Percentiles rank a stretch among this genome's conserved stretches.
These are phyloP conservation scores for Akanthomyces lecanii DNA, from an alignment of 2,329 filamentous ascomycete species.

Conservation along the genomic window DNA sequence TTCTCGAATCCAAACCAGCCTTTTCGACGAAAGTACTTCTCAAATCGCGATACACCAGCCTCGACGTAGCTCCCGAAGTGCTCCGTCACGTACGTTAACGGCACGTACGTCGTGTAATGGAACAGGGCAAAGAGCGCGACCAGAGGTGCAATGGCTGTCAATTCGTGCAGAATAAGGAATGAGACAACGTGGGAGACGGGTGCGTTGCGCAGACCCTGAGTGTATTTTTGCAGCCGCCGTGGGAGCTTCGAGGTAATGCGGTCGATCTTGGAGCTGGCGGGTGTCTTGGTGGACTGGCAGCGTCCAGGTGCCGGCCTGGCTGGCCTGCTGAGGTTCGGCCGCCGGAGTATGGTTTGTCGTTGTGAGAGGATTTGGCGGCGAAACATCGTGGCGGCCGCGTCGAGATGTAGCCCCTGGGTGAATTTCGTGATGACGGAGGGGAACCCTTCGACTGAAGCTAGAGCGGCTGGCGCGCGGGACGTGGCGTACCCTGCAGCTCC, in stretches of 20 bases:
- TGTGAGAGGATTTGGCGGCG: constrained; percentile 22
- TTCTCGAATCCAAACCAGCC: constrained; percentile 69
- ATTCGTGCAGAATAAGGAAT: constrained; percentile 86
- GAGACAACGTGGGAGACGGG: constrained; percentile 79
- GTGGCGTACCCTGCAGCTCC: neutral
- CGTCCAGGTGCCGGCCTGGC: constrained; percentile 3
- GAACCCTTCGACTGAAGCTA: neutral
- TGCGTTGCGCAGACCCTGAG: constrained; percentile 65
- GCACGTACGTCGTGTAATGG: constrained; percentile 74
- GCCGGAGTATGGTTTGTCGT: constrained; percentile 22
- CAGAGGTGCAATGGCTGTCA: constrained; percentile 81
- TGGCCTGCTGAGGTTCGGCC: neutral
- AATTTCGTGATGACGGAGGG: neutral
- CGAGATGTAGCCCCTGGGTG: neutral
- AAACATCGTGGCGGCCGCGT: constrained; percentile 23
- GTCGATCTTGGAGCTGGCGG: constrained; percentile 37
- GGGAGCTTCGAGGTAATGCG: constrained; percentile 56
- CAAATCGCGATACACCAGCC: constrained; percentile 68
- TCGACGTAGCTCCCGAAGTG: constrained; percentile 49
- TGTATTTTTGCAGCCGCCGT: constrained; percentile 63
- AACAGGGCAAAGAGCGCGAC: constrained; percentile 71
- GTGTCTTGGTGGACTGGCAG: constrained; percentile 24
- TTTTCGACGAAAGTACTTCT: constrained; percentile 70
- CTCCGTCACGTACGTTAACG: constrained; percentile 48
- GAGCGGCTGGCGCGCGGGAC: neutral